phyloP scores from a whole-genome alignment of 192 early-diverging fungal genomes.

The Ambispora gerdemannii region DNA sequence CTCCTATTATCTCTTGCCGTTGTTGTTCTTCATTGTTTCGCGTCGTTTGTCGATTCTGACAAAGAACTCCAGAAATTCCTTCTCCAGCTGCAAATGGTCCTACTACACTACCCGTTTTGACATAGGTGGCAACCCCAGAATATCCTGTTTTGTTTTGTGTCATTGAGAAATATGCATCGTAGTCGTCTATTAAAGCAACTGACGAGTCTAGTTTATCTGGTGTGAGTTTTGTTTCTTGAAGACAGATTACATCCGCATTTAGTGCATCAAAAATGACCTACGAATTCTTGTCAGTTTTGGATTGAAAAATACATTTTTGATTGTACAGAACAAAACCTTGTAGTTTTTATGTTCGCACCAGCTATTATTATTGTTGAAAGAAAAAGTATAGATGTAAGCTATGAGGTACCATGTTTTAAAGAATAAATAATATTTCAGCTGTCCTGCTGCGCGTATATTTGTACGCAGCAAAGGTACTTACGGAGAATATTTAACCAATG shows the following conservation, averaged over 20 bases:
- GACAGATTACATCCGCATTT: slow-evolving; percentile 60
- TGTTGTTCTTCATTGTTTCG: slow-evolving; percentile 6
- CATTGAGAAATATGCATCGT: slow-evolving; percentile 71
- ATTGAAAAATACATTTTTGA: not conserved
- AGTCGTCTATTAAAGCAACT: slow-evolving; percentile 61
- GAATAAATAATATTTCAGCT: not conserved
- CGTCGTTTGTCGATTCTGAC: not conserved
- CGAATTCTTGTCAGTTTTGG: not conserved
- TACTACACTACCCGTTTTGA: slow-evolving; percentile 44
- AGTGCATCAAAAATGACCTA: slow-evolving; percentile 49
- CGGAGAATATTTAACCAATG: slow-evolving; percentile 51
- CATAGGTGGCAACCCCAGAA: slow-evolving; percentile 69
- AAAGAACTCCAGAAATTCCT: slow-evolving; percentile 59
- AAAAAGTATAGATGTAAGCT: not conserved
- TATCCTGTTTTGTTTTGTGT: slow-evolving; percentile 59
- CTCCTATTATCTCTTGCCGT: slow-evolving; percentile 1
- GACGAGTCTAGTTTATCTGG: slow-evolving; percentile 54
- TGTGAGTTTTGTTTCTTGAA: slow-evolving; percentile 77
- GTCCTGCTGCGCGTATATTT: too few species aligned
- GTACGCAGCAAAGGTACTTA: slow-evolving; percentile 48
- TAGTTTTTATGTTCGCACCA: slow-evolving; percentile 18
- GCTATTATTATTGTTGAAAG: not conserved
- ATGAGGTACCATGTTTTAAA: not conserved
- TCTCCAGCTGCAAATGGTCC: slow-evolving; percentile 62
- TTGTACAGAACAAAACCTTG: slow-evolving; percentile 2